Conservation (phyloP, 192 early-diverging fungal genomes). For the Coemansia erecta region DNA sequence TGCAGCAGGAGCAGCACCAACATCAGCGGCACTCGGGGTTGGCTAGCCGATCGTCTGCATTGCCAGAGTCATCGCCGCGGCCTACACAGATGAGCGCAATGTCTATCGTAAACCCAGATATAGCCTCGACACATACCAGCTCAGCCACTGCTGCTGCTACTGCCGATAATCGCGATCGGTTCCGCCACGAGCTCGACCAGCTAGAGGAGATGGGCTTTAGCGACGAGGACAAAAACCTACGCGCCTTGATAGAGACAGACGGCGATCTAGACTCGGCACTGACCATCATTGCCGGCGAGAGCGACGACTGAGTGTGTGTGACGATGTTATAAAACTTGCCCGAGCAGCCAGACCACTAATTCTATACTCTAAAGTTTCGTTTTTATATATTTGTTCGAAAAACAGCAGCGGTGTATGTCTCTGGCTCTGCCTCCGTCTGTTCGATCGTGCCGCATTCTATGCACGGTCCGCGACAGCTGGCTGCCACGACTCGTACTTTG, state of each 20-base stretch:
- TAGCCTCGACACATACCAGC: neutral
- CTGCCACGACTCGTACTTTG: slow-evolving; percentile 48
- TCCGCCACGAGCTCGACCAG: slow-evolving; percentile 64
- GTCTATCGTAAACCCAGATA: slow-evolving; percentile 14
- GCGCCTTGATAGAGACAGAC: slow-evolving; percentile 77
- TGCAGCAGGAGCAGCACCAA: neutral
- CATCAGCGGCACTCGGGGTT: neutral
- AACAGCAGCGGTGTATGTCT: too few species aligned
- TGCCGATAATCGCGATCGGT: slow-evolving; percentile 19
- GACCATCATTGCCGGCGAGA: slow-evolving; percentile 50
- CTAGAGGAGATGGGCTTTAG: slow-evolving; percentile 95
- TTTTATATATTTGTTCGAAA: neutral
- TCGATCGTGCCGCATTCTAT: slow-evolving; percentile 1
- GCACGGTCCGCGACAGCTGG: slow-evolving; percentile 22
- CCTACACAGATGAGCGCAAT: slow-evolving; percentile 23
- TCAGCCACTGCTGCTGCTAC: neutral
- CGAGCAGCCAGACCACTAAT: neutral
- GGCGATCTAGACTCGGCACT: slow-evolving; percentile 88
- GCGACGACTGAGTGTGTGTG: slow-evolving; percentile 8
- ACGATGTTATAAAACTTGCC: slow-evolving; percentile 3
- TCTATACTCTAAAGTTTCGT: neutral
- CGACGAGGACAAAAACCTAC: slow-evolving; percentile 79
- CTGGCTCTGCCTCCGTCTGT: too few species aligned
- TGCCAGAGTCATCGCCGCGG: slow-evolving; percentile 5
- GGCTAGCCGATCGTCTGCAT: neutral